A percentile compares a stretch with the other conserved stretches of the same genome.
Conservation (phyloP, 352 stramenopile genomes). For the Pseudoperonospora humuli region DNA sequence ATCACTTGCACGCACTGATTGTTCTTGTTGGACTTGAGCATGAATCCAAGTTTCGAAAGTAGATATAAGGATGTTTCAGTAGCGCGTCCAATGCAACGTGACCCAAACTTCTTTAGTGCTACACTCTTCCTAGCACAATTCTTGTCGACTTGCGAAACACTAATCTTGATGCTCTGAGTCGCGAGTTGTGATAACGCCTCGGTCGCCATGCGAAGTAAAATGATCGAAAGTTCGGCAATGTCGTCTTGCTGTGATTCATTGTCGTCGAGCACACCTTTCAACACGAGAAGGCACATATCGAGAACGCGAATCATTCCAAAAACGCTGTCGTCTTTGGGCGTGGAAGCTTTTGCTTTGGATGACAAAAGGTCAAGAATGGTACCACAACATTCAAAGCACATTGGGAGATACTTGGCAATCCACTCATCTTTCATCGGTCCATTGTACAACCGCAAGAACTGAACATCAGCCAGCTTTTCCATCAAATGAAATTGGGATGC, state of each 20-base stretch:
- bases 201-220: conserved; percentile 46
- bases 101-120: conserved; percentile 10
- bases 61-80: conserved; percentile 33
- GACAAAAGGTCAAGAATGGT: conserved; percentile 48
- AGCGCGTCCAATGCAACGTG: conserved; percentile 9
- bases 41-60: conserved; percentile 25
- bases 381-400: conserved; percentile 62
- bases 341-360: conserved; percentile 6
- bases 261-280: conserved; percentile 51
- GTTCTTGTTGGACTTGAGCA: conserved; percentile 44
- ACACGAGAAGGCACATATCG: conserved; percentile 48
- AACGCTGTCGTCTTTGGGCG: conserved; percentile 10
- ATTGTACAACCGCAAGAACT: conserved; percentile 38
- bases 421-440: conserved; percentile 43
- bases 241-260: conserved; percentile 27
- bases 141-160: background rate
- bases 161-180: conserved; percentile 4
- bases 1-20: conserved; percentile 52
- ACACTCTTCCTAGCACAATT: conserved; percentile 1
- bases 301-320: conserved; percentile 45
- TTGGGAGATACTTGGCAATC: conserved; percentile 47
- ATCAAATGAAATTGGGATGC: conserved; percentile 40
- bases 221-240: conserved; percentile 26
- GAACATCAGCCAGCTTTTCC: conserved; percentile 29
- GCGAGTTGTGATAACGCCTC: conserved; percentile 47